Percentiles rank a stretch among this genome's conserved stretches.
phyloP scores from a whole-genome alignment of 106 monocot species.

The Platanthera zijinensis region DNA sequence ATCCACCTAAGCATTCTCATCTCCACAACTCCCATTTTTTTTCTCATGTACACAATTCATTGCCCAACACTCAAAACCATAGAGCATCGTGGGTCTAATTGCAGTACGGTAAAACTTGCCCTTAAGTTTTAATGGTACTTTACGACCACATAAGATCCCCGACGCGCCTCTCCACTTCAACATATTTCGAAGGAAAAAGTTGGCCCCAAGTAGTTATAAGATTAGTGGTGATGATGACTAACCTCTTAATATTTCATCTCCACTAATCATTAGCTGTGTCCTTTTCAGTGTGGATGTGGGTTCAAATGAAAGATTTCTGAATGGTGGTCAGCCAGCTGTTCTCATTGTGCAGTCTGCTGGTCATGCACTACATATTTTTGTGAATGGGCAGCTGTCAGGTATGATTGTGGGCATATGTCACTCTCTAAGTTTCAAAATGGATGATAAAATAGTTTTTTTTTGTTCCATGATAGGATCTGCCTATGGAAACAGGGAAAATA shows the following conservation, averaged over 20 bases:
- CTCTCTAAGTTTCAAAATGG: background rate
- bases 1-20: too few relatives aligned
- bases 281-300: slow-evolving; percentile 73
- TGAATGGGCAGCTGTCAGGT: slow-evolving; percentile 65
- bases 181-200: too few relatives aligned
- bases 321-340: slow-evolving; percentile 46
- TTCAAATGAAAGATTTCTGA: slow-evolving; percentile 59
- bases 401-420: background rate
- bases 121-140: too few relatives aligned
- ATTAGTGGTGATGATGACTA: background rate
- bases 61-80: too few relatives aligned
- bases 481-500: slow-evolving; percentile 70
- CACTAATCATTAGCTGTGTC: background rate
- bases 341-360: slow-evolving; percentile 84
- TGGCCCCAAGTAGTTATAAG: too few relatives aligned
- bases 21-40: too few relatives aligned
- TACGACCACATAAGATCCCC: too few relatives aligned
- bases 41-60: too few relatives aligned
- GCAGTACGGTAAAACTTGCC: too few relatives aligned
- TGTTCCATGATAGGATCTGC: slow-evolving; percentile 60
- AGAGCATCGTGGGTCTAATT: too few relatives aligned
- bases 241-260: background rate
- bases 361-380: slow-evolving; percentile 87
- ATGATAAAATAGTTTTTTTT: background rate
- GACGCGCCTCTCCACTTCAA: too few relatives aligned